Base-by-base conservation (phyloP, 352 stramenopile species). In the Nothophytophthora sp. region DNA sequence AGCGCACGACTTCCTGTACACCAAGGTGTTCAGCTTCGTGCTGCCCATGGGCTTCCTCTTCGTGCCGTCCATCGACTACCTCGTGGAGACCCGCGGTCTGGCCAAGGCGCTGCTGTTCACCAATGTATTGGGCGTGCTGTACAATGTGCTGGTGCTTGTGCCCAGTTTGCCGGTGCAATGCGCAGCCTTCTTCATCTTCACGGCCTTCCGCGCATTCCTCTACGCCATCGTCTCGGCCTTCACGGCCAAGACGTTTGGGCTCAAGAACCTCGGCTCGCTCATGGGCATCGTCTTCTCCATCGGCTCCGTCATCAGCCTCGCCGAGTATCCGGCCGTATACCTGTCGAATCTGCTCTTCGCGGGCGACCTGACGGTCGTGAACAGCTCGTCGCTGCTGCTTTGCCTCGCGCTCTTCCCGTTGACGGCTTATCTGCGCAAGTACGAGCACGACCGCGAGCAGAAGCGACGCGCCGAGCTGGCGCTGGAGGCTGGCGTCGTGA, bases 211-310 rank as follows among this genome's bases (percentile, higher is more conserved):
- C 12, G 86, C 84, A 13, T 96, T 94, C 57, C 51, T 96, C 45
- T 96, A 96, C 40, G 84, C 86, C 1, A 83, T 89, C 23, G 89
- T 96, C 52, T 93, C 86, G 23, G 78, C 84, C 2, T 96, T 94
- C 61, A 88, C 80, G 0, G 84, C 83, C 38, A 94, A 94, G 60
- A 94, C 77, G 2, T 96, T 94, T 69, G 86, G 86, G 5, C 73
- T 94, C 30, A 84, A 81, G 46, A 93, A 92, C 59, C 70, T 96
- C 40, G 86, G 84, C 27, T 89, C 78, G 23, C 66, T 96, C 4
- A 86, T 91, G 35, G 84, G 86, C 7, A 82, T 94, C 38, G 81
- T 91, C 50, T 96, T 94, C 54, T 88, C 83, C 1, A 76, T 86
- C 27, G 73, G 78, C 43, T 89, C 82, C 2, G 20, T 92, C 34